phyloP scores from a whole-genome alignment of 768 basidiomycete species.

The Leccinum longicurvipes region DNA sequence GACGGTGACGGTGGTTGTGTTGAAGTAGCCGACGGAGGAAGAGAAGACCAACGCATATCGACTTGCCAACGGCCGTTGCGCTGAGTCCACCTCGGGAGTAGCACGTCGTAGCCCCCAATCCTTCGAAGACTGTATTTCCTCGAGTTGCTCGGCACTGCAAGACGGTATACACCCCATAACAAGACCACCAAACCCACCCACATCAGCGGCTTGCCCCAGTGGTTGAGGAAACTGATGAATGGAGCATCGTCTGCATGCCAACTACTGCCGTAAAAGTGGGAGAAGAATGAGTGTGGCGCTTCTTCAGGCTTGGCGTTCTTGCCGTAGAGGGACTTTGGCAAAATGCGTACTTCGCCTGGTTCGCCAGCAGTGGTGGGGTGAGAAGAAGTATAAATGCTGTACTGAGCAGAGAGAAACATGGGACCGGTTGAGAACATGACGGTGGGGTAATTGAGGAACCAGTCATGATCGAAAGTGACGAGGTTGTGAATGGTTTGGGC shows the following conservation, averaged over 20 bases:
- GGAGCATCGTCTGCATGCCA: conserved; percentile 99
- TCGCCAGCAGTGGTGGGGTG: conserved; percentile 51
- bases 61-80: conserved; percentile 73
- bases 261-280: conserved; percentile 96
- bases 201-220: conserved; percentile 87
- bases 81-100: conserved; percentile 71
- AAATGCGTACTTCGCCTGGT: conserved; percentile 78
- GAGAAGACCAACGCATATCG: conserved; percentile 55
- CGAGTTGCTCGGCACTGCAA: conserved; percentile 53
- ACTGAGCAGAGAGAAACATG: conserved; percentile 96
- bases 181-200: conserved; percentile 76
- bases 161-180: conserved; percentile 61
- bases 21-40: conserved; percentile 41
- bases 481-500: conserved; percentile 92
- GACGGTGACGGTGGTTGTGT: conserved; percentile 46
- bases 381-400: conserved; percentile 77
- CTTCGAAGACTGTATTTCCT: conserved; percentile 57
- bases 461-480: conserved; percentile 87
- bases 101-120: conserved; percentile 72
- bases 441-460: conserved; percentile 96
- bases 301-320: conserved; percentile 87
- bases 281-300: conserved; percentile 89
- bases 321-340: conserved; percentile 96
- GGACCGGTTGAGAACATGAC: conserved; percentile 99
- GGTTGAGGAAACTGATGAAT: conserved; percentile 90